Evolutionary conservation across 495 filamentous ascomycete species (phyloP).

Genomic region (Penicillium fimorum): DNA sequence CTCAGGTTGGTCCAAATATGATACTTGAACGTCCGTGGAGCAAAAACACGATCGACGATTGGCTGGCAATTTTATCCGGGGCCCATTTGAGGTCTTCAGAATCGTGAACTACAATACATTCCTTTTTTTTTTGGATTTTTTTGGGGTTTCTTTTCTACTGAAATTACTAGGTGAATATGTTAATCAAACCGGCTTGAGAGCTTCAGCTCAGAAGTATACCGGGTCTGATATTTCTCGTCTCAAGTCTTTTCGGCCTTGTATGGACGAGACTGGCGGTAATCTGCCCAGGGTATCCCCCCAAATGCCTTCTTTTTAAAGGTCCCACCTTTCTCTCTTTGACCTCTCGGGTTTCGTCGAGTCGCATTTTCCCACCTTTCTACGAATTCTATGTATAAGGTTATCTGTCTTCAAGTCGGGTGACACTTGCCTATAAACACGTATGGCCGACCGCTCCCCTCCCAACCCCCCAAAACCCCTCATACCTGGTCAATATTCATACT

Average conservation of each 20-base stretch:
- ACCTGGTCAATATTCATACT: background rate
- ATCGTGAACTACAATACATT: background rate
- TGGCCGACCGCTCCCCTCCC: slow-evolving; percentile 16
- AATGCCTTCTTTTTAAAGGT: background rate
- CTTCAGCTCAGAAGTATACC: background rate
- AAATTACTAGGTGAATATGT: background rate
- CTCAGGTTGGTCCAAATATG: background rate
- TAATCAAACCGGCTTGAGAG: background rate
- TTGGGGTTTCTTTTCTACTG: too few relatives aligned
- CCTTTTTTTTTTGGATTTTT: background rate
- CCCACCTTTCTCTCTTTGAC: background rate
- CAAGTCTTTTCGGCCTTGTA: background rate
- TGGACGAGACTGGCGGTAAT: background rate
- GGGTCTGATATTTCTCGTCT: background rate
- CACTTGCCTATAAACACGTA: slow-evolving; percentile 8
- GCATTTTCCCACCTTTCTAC: background rate
- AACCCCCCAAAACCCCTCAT: background rate
- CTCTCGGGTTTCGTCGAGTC: background rate
- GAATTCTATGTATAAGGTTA: background rate
- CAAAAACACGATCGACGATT: slow-evolving; percentile 19
- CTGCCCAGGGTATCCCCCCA: background rate
- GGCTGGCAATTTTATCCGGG: slow-evolving; percentile 19
- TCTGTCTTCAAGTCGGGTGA: background rate
- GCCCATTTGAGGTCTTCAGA: slow-evolving; percentile 4
- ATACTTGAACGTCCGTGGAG: background rate